phyloP scores from a whole-genome alignment of 2,329 filamentous ascomycete genomes.

The Apiospora rasikravindrae region DNA sequence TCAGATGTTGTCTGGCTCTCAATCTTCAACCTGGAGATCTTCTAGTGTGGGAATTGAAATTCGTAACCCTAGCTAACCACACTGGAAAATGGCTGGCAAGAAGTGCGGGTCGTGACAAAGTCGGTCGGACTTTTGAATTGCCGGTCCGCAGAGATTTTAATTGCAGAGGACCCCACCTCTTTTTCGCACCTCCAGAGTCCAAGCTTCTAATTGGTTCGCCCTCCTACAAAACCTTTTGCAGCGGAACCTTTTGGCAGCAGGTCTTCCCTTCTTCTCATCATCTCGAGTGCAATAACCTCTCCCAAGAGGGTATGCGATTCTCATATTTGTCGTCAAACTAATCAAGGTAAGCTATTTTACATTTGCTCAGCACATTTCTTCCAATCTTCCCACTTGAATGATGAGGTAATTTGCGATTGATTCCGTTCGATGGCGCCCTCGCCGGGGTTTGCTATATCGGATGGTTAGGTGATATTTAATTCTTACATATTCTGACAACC shows the following conservation, averaged over 20 bases:
- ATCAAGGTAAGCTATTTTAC: conserved; percentile 23
- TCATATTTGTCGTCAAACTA: not conserved
- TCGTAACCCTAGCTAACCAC: conserved; percentile 17
- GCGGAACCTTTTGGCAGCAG: not conserved
- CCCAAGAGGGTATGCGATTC: not conserved
- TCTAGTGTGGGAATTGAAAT: conserved; percentile 18
- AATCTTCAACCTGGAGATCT: conserved; percentile 17
- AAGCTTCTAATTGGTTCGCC: not conserved
- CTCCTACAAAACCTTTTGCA: conserved; percentile 10
- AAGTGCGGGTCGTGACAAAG: conserved; percentile 6
- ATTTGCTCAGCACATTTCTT: conserved; percentile 21
- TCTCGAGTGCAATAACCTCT: not conserved
- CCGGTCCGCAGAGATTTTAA: conserved; percentile 13
- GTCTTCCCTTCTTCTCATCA: not conserved
- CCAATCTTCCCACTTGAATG: conserved; percentile 54
- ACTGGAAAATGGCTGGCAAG: conserved; percentile 15
- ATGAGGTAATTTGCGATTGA: conserved; percentile 99
- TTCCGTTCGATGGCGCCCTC: conserved; percentile 81
- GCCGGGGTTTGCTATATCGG: conserved; percentile 86
- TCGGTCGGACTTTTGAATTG: conserved; percentile 16
- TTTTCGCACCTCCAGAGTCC: not conserved
- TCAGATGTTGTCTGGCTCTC: conserved; percentile 10
- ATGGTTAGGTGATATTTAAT: conserved; percentile 83
- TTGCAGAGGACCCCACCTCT: not conserved
- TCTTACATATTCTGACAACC: conserved; percentile 98